Evolutionary conservation across 2,329 filamentous ascomycete genomes (phyloP), one percentile per base, ranked within the genome.

Genomic region (Dactylonectria macrodidyma): DNA sequence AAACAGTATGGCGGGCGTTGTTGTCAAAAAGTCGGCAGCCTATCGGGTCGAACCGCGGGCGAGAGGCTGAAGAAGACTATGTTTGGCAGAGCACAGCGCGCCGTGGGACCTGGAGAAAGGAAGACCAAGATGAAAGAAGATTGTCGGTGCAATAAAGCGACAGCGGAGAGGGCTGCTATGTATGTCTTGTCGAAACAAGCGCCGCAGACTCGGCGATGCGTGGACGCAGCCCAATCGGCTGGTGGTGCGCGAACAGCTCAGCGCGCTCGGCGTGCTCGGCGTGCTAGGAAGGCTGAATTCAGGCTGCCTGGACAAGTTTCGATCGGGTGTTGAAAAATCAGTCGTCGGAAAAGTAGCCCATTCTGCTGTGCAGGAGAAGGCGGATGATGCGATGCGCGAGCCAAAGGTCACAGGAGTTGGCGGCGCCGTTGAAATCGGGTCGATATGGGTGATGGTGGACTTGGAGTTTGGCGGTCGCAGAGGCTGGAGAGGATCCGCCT

Each of bases 381-480:
- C 44, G 24, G n/a, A 26, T 4, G 26, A 66, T 55, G 65, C 54
- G 62, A 68, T 67, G 66, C 62, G 59, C 64, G 65, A 63, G 48
- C 54, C 46, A 62, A 47, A 66, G 47, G 41, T 64, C 58, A 66
- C 62, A 50, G 67, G 57, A 64, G 64, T 46, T 61, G 62, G 44
- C 47, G 48, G 65, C 55, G 69, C 64, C 30, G 50, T 46, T 59
- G 59, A 66, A 57, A 24, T 5, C 47, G 33, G 54, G 51, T 61
- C 56, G 57, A 38, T n/a, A 54, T 55, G 67, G 34, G 34, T 65
- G 66, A 54, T 75, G 70, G 67, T 72, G 69, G 66, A 69, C 70
- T 59, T 59, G 63, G 54, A 68, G 70, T 67, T 62, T 62, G 69
- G 73, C 67, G 61, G 68, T 75, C 63, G 70, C 51, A 64, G 50